These are phyloP conservation scores for Zalaria sp. DNA, from an alignment of 2,329 filamentous ascomycete species.

Conservation along the genomic window DNA sequence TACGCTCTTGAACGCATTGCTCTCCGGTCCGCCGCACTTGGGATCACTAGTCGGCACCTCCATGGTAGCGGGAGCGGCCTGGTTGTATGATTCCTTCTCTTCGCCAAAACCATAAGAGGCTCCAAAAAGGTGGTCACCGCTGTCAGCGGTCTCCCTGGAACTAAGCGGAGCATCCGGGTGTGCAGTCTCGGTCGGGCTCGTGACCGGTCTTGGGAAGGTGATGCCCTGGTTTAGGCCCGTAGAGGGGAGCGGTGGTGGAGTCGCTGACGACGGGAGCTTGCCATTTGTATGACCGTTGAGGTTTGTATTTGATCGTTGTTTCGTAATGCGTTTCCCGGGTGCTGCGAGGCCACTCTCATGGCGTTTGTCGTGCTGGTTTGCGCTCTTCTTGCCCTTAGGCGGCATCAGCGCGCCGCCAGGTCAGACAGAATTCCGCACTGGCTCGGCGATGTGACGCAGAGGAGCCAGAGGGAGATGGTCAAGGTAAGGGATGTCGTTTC, in stretches of 20 bases:
- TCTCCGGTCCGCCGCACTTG: neutral
- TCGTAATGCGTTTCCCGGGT: conserved; percentile 52
- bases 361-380: conserved; percentile 39
- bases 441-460: conserved; percentile 1
- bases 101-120: neutral
- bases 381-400: conserved; percentile 30
- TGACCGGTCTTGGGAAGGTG: conserved; percentile 19
- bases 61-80: neutral
- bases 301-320: conserved; percentile 31
- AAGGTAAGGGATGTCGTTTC: too few relatives aligned
- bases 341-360: conserved; percentile 82
- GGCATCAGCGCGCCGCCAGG: conserved; percentile 28
- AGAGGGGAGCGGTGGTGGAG: conserved; percentile 23
- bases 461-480: neutral
- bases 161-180: neutral
- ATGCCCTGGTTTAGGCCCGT: conserved; percentile 23
- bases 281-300: conserved; percentile 29
- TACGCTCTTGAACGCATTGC: conserved; percentile 40
- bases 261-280: conserved; percentile 15
- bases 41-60: conserved; percentile 4
- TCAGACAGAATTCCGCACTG: conserved; percentile 1
- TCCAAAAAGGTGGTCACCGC: neutral
- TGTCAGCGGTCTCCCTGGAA: neutral
- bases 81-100: conserved; percentile 4
- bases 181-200: conserved; percentile 5